Evolutionary conservation across 306 rosid genomes (phyloP).

Genomic region (Comarum palustre): DNA sequence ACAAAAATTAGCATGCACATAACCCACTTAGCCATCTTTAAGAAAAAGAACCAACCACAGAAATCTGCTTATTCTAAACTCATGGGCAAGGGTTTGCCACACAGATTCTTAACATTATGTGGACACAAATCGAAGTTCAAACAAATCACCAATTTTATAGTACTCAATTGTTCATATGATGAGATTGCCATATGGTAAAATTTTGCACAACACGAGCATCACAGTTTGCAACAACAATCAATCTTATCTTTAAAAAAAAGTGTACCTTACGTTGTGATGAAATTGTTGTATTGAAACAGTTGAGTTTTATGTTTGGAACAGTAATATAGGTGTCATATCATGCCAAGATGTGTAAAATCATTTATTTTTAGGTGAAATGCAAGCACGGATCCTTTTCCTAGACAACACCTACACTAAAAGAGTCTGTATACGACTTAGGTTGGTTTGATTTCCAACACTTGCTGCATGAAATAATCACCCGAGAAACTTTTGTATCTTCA

Average conservation of each 20-base stretch:
- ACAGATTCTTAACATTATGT: background rate
- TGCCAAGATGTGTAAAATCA: background rate
- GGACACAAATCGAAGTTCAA: background rate
- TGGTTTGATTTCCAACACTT: background rate
- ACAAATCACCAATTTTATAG: background rate
- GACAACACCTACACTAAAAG: background rate
- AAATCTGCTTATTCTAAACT: background rate
- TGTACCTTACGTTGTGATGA: background rate
- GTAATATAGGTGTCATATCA: background rate
- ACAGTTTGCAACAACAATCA: background rate
- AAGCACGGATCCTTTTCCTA: background rate
- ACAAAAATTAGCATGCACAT: constrained; percentile 24
- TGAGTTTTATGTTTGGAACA: background rate
- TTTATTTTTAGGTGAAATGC: background rate
- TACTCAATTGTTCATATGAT: background rate
- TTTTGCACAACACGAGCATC: background rate
- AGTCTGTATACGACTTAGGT: background rate
- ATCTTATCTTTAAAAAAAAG: background rate
- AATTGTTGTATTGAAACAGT: background rate
- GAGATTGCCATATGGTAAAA: background rate
- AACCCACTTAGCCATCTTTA: background rate
- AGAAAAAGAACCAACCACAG: background rate
- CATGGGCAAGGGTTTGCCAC: background rate
- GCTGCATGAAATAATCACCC: background rate
- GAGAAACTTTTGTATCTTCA: background rate